Evolutionary conservation across 257 asterid genomes (phyloP).

Genomic region (Gentiana macrophylla): DNA sequence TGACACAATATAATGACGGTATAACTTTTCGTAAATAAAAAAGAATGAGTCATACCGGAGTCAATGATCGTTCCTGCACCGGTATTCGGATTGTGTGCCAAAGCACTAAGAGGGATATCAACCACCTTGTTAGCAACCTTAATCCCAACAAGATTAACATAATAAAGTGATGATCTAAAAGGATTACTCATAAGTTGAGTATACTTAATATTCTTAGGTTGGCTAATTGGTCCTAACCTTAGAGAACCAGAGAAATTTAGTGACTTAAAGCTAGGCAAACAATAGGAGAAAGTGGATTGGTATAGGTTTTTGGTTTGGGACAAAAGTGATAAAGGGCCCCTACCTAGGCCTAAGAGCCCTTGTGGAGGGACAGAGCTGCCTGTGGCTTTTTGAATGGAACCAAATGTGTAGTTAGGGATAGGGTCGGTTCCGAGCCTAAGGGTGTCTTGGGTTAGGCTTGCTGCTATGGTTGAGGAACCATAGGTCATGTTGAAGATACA

Average conservation of each 20-base stretch:
- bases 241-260: slow-evolving; percentile 37
- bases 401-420: slow-evolving; percentile 37
- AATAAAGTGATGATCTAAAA: slow-evolving; percentile 48
- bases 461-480: slow-evolving; percentile 45
- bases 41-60: slow-evolving; percentile 28
- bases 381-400: slow-evolving; percentile 31
- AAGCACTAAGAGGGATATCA: slow-evolving; percentile 33
- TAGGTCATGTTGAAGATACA: slow-evolving; percentile 56
- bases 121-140: slow-evolving; percentile 36
- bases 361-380: slow-evolving; percentile 53
- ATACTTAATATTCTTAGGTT: slow-evolving; percentile 40
- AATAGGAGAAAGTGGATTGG: slow-evolving; percentile 54
- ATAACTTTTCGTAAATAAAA: too few species aligned
- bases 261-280: slow-evolving; percentile 54
- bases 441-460: slow-evolving; percentile 37
- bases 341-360: slow-evolving; percentile 59
- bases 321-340: slow-evolving; percentile 49
- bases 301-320: slow-evolving; percentile 40
- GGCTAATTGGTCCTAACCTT: slow-evolving; percentile 48
- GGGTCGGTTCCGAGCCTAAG: slow-evolving; percentile 40
- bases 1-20: too few species aligned
- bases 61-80: slow-evolving; percentile 69
- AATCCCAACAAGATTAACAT: slow-evolving; percentile 44
- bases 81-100: slow-evolving; percentile 35
- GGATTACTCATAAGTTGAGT: slow-evolving; percentile 48